Base-by-base conservation (phyloP, 2,329 filamentous ascomycete species). In the Xylariaceae sp. region DNA sequence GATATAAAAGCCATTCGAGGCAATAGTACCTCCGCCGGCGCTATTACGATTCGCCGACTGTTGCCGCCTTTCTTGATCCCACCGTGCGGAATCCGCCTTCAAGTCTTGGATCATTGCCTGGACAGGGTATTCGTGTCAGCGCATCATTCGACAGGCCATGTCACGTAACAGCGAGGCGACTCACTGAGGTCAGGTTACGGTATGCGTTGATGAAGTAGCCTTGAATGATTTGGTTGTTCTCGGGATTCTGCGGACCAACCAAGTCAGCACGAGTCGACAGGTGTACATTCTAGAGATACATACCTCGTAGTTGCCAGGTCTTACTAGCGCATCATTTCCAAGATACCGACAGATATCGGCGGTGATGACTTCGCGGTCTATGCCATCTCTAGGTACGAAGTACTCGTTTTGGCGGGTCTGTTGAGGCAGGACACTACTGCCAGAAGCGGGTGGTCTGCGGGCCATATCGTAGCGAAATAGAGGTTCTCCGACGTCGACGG, bases 281-380 rank as follows among this genome's bases (percentile, higher is more conserved):
- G 41, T 40, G 59, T 46, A 59, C 54, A 54, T 50, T 29, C 29
- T 50, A 55, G 44, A 43, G 56, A 64, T 47, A 57, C 64, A 53
- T 82, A 91, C 88, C 82, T 90, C 85, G 75, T 90, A 88, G 67
- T 83, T 85, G 69, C 87, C 88, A 58, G 89, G 89, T 70, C 87
- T 87, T 71, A 91, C 89, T 69, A 91, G 82, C 66, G 90, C 90
- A 79, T 93, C 90, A 74, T 91, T 91, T 70, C 90, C 90, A 66
- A 93, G 82, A 73, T 92, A 93, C 71, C 89, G 88, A 79, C 90
- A 92, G 65, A 93, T 91, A 73, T 93, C 90, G 72, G 89, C 87
- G 62, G 90, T 91, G 75, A 93, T 92, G 69, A 93, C 90, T 75
- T 93, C 89, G 68, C 89, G 87, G 73, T 90, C 89, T 75, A 93